Evolutionary conservation across 1,139 yeast species (phyloP).

Genomic region (Pichiaceae sp.): DNA sequence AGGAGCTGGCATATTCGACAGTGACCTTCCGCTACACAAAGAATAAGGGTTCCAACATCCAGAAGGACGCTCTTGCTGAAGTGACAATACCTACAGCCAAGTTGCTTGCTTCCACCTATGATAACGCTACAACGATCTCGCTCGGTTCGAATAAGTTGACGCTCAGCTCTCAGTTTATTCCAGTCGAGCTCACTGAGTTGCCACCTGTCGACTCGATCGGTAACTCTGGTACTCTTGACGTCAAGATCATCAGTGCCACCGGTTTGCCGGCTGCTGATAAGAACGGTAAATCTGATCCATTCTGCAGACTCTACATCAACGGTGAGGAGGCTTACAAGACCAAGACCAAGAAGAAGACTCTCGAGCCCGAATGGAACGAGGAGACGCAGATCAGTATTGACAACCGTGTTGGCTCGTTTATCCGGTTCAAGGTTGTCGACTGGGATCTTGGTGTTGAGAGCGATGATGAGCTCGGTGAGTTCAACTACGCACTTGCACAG

Average conservation of each 20-base stretch:
- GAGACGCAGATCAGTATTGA: constrained; percentile 39
- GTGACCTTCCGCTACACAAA: constrained; percentile 55
- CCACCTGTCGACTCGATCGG: constrained; percentile 71
- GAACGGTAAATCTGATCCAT: constrained; percentile 92
- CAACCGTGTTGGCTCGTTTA: constrained; percentile 52
- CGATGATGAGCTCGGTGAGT: constrained; percentile 74
- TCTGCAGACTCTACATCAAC: constrained; percentile 56
- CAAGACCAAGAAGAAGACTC: constrained; percentile 73
- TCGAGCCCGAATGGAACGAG: constrained; percentile 77
- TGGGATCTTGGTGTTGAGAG: constrained; percentile 90
- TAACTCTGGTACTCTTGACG: constrained; percentile 66
- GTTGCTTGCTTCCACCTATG: constrained; percentile 57
- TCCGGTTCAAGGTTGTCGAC: constrained; percentile 59
- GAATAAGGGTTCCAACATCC: constrained; percentile 42
- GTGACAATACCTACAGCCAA: constrained; percentile 59
- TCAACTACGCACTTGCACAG: constrained; percentile 48
- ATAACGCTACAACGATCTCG: constrained; percentile 46
- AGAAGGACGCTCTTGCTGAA: constrained; percentile 55
- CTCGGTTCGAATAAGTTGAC: constrained; percentile 43
- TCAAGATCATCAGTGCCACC: constrained; percentile 58
- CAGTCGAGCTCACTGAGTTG: constrained; percentile 49
- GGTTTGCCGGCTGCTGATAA: constrained; percentile 76
- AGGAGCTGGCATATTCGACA: constrained; percentile 61
- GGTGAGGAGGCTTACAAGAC: constrained; percentile 64
- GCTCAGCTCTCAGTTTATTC: constrained; percentile 72